These are phyloP conservation scores for Didymellaceae sp. DNA, from an alignment of 2,329 filamentous ascomycete genomes.

Conservation along the genomic window DNA sequence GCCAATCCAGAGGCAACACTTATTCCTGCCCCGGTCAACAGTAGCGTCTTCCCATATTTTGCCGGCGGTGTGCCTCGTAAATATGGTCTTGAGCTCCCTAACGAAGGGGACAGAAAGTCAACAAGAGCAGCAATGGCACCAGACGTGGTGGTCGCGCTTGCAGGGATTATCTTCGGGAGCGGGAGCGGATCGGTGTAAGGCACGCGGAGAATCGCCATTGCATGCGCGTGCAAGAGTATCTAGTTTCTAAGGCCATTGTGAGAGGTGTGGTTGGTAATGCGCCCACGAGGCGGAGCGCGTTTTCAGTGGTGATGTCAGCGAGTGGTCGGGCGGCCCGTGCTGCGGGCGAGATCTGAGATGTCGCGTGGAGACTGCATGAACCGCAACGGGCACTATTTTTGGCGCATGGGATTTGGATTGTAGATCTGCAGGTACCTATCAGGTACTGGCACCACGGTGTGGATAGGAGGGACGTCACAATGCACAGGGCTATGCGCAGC, in stretches of 20 bases:
- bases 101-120: conserved; percentile 70
- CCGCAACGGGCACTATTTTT: conserved; percentile 11
- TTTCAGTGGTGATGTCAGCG: conserved; percentile 23
- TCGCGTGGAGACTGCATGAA: conserved; percentile 10
- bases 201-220: conserved; percentile 79
- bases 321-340: conserved; percentile 9
- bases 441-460: too few species aligned
- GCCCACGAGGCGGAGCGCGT: conserved; percentile 9
- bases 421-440: neutral
- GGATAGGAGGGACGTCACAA: conserved; percentile 1
- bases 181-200: conserved; percentile 87
- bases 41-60: conserved; percentile 63
- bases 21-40: conserved; percentile 85
- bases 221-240: conserved; percentile 9
- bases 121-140: conserved; percentile 80
- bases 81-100: conserved; percentile 14
- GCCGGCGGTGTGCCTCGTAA: conserved; percentile 11
- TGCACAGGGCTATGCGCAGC: conserved; percentile 20
- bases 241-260: conserved; percentile 13
- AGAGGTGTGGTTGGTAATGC: conserved; percentile 3
- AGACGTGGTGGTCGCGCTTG: conserved; percentile 69
- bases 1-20: conserved; percentile 91
- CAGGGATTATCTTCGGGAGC: conserved; percentile 75
- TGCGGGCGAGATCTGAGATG: conserved; percentile 6
- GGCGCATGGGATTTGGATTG: neutral